phyloP scores from a whole-genome alignment of 805 yeast genomes.

The Jamesozyma piceae region DNA sequence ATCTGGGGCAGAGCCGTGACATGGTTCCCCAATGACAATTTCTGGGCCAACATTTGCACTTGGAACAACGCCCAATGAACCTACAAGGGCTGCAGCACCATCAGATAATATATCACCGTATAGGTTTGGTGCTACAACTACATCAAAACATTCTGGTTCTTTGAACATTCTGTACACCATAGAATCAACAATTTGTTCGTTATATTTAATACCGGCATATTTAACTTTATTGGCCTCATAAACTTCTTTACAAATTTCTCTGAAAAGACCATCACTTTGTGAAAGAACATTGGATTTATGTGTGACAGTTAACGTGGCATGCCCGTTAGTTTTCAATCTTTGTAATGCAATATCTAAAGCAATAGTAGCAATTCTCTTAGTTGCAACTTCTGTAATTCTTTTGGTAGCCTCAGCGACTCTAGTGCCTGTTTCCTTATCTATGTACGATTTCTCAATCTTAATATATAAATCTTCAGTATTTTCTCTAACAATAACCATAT shows the following conservation, averaged over 20 bases:
- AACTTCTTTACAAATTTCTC: slow-evolving; percentile 57
- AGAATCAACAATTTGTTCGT: slow-evolving; percentile 96
- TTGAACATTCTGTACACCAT: slow-evolving; percentile 99
- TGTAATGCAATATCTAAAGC: slow-evolving; percentile 89
- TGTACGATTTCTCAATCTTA: slow-evolving; percentile 76
- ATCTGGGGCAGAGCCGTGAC: slow-evolving; percentile 99
- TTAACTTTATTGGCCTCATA: slow-evolving; percentile 44
- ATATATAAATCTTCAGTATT: slow-evolving; percentile 96
- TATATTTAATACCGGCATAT: slow-evolving; percentile 55
- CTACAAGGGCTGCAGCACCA: slow-evolving; percentile 97
- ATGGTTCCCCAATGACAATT: slow-evolving; percentile 97
- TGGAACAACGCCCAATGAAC: slow-evolving; percentile 96
- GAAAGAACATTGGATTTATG: slow-evolving; percentile 95
- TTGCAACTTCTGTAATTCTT: slow-evolving; percentile 85
- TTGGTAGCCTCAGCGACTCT: slow-evolving; percentile 95
- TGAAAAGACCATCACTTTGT: slow-evolving; percentile 88
- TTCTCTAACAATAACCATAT: slow-evolving; percentile 96
- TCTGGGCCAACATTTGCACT: slow-evolving; percentile 94
- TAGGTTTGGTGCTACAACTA: slow-evolving; percentile 95
- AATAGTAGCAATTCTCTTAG: slow-evolving; percentile 76
- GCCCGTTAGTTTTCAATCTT: slow-evolving; percentile 67
- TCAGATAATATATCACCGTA: slow-evolving; percentile 95
- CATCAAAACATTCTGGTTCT: slow-evolving; percentile 95
- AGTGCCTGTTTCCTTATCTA: slow-evolving; percentile 65
- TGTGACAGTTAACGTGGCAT: slow-evolving; percentile 67